Conservation (phyloP, 2,329 filamentous ascomycete genomes). For the Tolypocladium tundrense region DNA sequence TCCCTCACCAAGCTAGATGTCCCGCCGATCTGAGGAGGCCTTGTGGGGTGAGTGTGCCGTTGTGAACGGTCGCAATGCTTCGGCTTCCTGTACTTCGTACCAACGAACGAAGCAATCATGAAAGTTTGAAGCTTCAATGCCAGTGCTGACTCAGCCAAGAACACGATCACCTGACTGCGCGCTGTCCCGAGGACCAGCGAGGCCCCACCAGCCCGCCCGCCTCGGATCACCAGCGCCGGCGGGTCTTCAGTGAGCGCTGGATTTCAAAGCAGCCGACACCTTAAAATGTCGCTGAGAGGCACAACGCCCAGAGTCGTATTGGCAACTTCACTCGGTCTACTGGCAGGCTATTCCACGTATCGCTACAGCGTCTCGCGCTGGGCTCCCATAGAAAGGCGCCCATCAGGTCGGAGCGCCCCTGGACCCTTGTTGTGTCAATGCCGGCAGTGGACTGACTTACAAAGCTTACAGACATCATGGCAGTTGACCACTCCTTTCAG, state of each 20-base stretch:
- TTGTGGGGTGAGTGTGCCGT: not conserved
- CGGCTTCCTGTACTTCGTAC: not conserved
- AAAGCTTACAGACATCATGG: slow-evolving; percentile 25
- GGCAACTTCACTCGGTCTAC: slow-evolving; percentile 16
- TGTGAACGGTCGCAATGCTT: not conserved
- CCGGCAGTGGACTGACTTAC: not conserved
- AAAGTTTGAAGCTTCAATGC: not conserved
- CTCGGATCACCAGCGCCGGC: not conserved
- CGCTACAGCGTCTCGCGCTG: slow-evolving; percentile 13
- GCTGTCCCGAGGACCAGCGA: not conserved
- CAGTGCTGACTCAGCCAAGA: not conserved
- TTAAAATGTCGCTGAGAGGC: slow-evolving; percentile 17
- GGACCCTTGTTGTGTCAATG: not conserved
- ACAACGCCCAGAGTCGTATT: slow-evolving; percentile 13
- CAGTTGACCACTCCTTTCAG: slow-evolving; percentile 34
- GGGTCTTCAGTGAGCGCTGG: slow-evolving; percentile 3
- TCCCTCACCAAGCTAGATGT: slow-evolving; percentile 6
- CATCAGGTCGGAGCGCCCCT: not conserved
- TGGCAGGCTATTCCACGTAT: slow-evolving; percentile 18
- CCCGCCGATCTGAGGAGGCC: not conserved
- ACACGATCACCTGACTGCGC: not conserved
- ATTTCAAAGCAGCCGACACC: slow-evolving; percentile 22
- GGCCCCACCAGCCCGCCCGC: not conserved
- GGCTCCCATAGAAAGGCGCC: slow-evolving; percentile 7
- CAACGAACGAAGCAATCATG: not conserved